These are phyloP conservation scores for Polygonum maritimum DNA, from an alignment of 148 eudicot species.

Conservation along the genomic window DNA sequence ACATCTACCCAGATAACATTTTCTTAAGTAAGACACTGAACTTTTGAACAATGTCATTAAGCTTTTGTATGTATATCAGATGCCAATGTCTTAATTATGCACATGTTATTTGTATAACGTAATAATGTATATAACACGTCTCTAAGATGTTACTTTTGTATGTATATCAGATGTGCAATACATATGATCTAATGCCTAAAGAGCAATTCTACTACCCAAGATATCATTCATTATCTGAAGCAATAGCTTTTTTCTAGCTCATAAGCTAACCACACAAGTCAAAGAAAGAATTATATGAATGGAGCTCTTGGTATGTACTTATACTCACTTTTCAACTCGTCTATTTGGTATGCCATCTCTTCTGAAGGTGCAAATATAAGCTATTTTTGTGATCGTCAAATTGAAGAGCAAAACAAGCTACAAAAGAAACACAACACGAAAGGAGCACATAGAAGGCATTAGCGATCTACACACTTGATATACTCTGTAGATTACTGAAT, in stretches of 20 bases:
- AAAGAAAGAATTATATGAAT: not conserved
- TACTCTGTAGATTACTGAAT: not conserved
- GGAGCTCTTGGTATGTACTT: not conserved
- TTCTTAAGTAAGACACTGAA: not conserved
- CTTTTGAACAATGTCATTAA: not conserved
- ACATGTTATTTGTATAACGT: not conserved
- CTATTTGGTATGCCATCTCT: not conserved
- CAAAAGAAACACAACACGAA: not conserved
- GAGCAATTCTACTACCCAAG: not conserved
- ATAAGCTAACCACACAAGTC: not conserved
- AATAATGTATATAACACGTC: not conserved
- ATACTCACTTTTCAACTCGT: slow-evolving; percentile 4
- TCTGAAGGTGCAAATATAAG: not conserved
- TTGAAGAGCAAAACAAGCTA: not conserved
- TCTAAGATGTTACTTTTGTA: not conserved
- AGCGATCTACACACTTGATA: not conserved
- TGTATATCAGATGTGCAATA: not conserved
- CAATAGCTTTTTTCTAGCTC: not conserved
- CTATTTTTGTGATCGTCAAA: not conserved
- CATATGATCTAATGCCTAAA: not conserved
- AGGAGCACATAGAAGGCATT: not conserved
- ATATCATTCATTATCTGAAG: not conserved
- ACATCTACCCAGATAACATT: not conserved
- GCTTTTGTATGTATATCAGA: not conserved
- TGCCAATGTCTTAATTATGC: too few relatives aligned